Evolutionary conservation across 2,329 filamentous ascomycete genomes (phyloP).

Genomic region (Fusarium setosum): DNA sequence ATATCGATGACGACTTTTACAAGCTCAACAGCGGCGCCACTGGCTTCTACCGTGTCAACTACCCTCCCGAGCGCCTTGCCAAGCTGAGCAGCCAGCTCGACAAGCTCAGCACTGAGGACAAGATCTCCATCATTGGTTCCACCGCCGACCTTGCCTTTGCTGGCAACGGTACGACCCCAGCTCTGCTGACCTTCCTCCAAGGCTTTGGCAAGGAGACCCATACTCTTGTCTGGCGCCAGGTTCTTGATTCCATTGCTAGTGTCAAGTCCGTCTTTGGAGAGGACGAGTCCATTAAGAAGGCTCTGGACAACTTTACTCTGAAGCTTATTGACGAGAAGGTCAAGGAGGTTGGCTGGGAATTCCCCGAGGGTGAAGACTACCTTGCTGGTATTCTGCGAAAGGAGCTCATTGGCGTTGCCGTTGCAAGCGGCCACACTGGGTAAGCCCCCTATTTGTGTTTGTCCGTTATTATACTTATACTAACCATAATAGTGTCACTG

Average conservation of each 20-base stretch:
- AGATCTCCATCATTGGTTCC: slow-evolving; percentile 91
- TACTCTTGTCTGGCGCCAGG: slow-evolving; percentile 90
- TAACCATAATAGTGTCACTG: slow-evolving; percentile 69
- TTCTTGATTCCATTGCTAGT: slow-evolving; percentile 79
- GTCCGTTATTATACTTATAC: slow-evolving; percentile 35
- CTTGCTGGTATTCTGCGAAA: slow-evolving; percentile 86
- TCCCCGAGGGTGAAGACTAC: slow-evolving; percentile 81
- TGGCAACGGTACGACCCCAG: slow-evolving; percentile 84
- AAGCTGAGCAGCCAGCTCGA: slow-evolving; percentile 83
- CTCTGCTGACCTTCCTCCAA: slow-evolving; percentile 84
- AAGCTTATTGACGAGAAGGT: slow-evolving; percentile 81
- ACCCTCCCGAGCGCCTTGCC: slow-evolving; percentile 83
- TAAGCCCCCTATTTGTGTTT: slow-evolving; percentile 54
- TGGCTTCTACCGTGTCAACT: slow-evolving; percentile 93
- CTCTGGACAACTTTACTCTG: slow-evolving; percentile 81
- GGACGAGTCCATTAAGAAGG: slow-evolving; percentile 76
- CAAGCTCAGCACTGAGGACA: slow-evolving; percentile 85
- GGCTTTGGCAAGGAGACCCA: slow-evolving; percentile 86
- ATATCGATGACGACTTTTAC: slow-evolving; percentile 85
- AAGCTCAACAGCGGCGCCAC: slow-evolving; percentile 92
- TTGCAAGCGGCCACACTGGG: slow-evolving; percentile 79
- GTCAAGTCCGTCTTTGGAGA: slow-evolving; percentile 88
- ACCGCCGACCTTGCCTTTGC: slow-evolving; percentile 90
- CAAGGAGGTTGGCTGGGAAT: slow-evolving; percentile 87
- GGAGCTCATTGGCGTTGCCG: slow-evolving; percentile 80